Evolutionary conservation across 495 filamentous ascomycete genomes (phyloP).

Genomic region (Neurospora africana): DNA sequence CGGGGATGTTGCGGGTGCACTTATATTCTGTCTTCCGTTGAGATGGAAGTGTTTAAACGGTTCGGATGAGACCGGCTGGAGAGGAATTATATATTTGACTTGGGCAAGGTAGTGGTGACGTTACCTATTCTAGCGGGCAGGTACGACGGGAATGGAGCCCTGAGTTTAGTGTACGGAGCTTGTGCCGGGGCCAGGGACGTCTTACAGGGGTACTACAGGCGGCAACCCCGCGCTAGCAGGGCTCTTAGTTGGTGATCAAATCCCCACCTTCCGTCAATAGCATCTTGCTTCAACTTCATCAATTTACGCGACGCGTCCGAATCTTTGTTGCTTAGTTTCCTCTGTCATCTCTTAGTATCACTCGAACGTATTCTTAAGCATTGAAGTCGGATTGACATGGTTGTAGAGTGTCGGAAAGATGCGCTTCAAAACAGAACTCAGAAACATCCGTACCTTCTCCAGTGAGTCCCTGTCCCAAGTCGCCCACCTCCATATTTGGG

Average conservation of each 20-base stretch:
- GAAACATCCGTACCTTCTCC: slow-evolving; percentile 73
- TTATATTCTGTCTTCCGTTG: background rate
- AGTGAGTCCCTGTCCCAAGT: slow-evolving; percentile 40
- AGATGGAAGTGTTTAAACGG: background rate
- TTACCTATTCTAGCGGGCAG: background rate
- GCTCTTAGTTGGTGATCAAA: background rate
- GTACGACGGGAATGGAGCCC: background rate
- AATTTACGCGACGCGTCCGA: slow-evolving; percentile 4
- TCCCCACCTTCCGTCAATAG: background rate
- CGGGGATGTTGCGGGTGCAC: background rate
- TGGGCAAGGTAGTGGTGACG: background rate
- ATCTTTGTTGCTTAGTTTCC: background rate
- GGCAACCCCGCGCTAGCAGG: background rate
- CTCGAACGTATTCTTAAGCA: background rate
- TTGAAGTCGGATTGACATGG: background rate
- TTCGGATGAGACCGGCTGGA: background rate
- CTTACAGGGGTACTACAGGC: background rate
- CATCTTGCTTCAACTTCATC: background rate
- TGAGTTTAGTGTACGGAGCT: background rate
- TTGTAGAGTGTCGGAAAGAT: slow-evolving; percentile 31
- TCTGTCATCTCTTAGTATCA: background rate
- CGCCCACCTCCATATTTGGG: background rate
- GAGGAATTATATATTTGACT: background rate
- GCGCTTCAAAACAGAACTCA: slow-evolving; percentile 72
- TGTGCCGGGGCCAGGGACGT: background rate